Evolutionary conservation across 345 rosid genomes (phyloP), one percentile per base, ranked within the genome.

Genomic region (Clausena lansium): DNA sequence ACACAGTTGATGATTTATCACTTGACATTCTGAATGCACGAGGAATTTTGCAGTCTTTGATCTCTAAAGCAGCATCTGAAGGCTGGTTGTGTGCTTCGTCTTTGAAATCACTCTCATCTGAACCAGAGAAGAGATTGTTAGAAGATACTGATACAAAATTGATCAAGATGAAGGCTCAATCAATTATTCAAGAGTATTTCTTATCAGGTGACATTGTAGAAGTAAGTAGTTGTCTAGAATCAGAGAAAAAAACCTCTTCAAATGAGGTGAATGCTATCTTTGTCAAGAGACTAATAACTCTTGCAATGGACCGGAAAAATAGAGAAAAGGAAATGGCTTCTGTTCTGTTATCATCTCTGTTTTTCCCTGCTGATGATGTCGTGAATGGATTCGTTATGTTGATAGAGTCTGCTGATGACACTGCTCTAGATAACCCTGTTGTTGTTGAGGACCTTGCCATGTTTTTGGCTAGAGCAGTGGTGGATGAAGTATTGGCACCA

Each of bases 291-390:
- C 78, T 92, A 71, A 85, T 94, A 82, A 94, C 94, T 57, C 77
- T 92, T 41, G 93, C 97, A 41, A 94, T 94, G 97, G 98, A 94
- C 50, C 76, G 94, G 50, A 94, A 92, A 84, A 92, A 94, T 54
- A 84, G 97, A 79, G 98, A 94, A 85, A 94, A 91, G 73, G 98
- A 92, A 82, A 94, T 92, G 98, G 95, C 98, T 36, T 94, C 93
- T 57, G 89, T 92, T 73, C 80, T 94, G 60, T 77, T 94, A 17
- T 92, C 92, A 52, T 92, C 97, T 33, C 80, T 94, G 62, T 87
- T 82, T 73, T 89, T 92, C 82, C 94, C 94, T 10, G 76, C 89
- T 6, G 95, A 94, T 63, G 95, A 91, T 77, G 89, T 89, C 8
- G 84, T 84, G 39, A 87, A 77, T 17, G 98, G 95, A 5, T 90